Conservation (phyloP, 306 rosid genomes). For the Quillaja saponaria region DNA sequence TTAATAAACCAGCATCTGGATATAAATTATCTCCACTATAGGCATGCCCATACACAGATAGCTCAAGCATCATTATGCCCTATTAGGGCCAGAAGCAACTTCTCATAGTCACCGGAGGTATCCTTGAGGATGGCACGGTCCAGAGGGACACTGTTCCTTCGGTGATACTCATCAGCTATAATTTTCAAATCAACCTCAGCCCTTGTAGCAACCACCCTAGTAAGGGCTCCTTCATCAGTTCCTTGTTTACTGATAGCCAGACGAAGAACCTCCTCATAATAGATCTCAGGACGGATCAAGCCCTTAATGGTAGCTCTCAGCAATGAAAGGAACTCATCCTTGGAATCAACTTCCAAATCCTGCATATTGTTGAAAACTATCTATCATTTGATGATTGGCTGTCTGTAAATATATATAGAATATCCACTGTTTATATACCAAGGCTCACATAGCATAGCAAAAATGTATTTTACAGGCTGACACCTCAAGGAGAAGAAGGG, state of each 20-base stretch:
- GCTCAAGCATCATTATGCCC: conserved; percentile 38
- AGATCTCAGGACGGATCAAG: conserved; percentile 37
- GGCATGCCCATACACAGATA: neutral
- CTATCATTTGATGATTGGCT: no score
- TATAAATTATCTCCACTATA: neutral
- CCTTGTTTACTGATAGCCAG: conserved; percentile 41
- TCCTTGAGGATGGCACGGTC: conserved; percentile 45
- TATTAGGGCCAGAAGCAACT: conserved; percentile 37
- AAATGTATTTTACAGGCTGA: no score
- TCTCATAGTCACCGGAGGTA: conserved; percentile 41
- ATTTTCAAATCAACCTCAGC: conserved; percentile 46
- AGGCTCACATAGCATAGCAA: no score
- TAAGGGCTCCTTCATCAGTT: conserved; percentile 46
- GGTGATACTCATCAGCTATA: conserved; percentile 42
- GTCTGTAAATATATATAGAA: no score
- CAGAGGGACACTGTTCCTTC: conserved; percentile 47
- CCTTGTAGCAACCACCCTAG: conserved; percentile 52
- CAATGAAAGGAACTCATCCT: conserved; percentile 40
- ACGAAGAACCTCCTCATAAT: conserved; percentile 40
- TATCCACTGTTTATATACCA: no score
- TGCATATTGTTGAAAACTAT: conserved; percentile 8
- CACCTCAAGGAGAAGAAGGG: no score
- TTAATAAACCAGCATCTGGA: neutral
- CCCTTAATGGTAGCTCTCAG: conserved; percentile 46
- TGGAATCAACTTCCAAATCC: conserved; percentile 46